Base-by-base conservation (phyloP, 2,329 filamentous ascomycete genomes). In the Fulvia fulva region DNA sequence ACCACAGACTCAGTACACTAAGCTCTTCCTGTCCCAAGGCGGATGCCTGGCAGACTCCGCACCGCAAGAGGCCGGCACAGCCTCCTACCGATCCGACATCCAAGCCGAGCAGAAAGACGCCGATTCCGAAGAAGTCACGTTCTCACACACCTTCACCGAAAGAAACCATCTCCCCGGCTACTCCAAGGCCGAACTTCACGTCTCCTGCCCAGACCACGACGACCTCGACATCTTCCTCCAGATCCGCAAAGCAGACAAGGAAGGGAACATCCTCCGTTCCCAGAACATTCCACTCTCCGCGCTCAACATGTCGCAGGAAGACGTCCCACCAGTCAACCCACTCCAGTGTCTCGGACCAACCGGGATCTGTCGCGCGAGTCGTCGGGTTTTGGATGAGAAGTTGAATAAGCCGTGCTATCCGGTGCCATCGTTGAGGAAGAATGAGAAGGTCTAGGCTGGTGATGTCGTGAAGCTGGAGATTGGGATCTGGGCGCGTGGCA, bases 391-490 rank as follows among this genome's bases (percentile, higher is more conserved):
- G 16, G 37, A 41, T n/a, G 37, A 41, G 16, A 41, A 41, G n/a
- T 41, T 41, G 37, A 41, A n/a, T n/a, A 41, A n/a, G 19, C 37
- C 37, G n/a, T 41, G 19, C 37, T 41, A 41, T 41, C 37, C 37
- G 7, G 37, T 41, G 16, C 37, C 37, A n/a, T 41, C 37, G 7
- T 41, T 41, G 37, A 19, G 14, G 37, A 80, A 53, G 68, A 71
- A 8, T 65, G 66, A 77, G 37, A 76, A 76, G 61, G 67, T 80
- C 1, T 51, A 64, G 3, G 70, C 69, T 0, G 78, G 78, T 0
- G 66, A 73, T 7, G 64, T 80, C 19, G 76, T 79, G 3, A 72
- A 73, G 64, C 65, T 80, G 7, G 76, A 80, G 34, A 80, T 81
- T 53, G 75, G 75, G 0, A 76, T 80, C 12, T 80, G 77, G 77